These are phyloP conservation scores for Amaranthus palmeri DNA, from an alignment of 148 eudicot species.

Conservation along the genomic window DNA sequence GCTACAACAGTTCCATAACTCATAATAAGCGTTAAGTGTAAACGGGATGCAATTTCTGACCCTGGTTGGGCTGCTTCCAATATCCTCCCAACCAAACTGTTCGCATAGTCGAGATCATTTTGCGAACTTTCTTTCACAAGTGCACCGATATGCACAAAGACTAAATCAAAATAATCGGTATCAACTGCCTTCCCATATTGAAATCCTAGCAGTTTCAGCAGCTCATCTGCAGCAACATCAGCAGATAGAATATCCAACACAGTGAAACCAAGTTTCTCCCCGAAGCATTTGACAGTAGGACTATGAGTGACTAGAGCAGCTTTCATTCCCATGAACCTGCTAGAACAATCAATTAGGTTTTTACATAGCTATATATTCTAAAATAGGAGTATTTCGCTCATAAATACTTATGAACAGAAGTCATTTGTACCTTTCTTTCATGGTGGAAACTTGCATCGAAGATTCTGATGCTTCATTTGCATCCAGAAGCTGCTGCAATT, in stretches of 20 bases:
- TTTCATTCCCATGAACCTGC: conserved; percentile 94
- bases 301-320: conserved; percentile 60
- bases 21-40: conserved; percentile 72
- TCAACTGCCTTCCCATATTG: conserved; percentile 59
- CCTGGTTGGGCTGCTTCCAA: conserved; percentile 40
- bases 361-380: background rate
- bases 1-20: conserved; percentile 52
- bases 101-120: conserved; percentile 36
- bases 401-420: background rate
- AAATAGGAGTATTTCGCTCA: background rate
- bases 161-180: conserved; percentile 51
- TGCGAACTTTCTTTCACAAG: conserved; percentile 24
- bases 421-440: conserved; percentile 55
- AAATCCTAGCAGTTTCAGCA: conserved; percentile 84
- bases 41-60: conserved; percentile 55
- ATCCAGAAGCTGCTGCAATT: conserved; percentile 70
- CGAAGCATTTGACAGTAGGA: conserved; percentile 43
- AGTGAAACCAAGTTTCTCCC: conserved; percentile 60
- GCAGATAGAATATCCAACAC: conserved; percentile 26
- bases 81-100: conserved; percentile 59
- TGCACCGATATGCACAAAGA: conserved; percentile 67
- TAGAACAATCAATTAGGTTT: conserved; percentile 10
- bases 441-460: conserved; percentile 32
- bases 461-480: conserved; percentile 45
- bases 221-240: conserved; percentile 35